These are phyloP conservation scores for Dictyostelium discoideum DNA, from an alignment of 78 protist species.

Conservation along the genomic window dicty_2.7 NC_007088.5:4333501-4334000, in stretches of 20 bases:
- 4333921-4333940: no score
- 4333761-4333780: neutral
- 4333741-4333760: constrained; percentile 23
- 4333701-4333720: neutral
- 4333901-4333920: neutral
- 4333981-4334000: no score
- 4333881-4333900: neutral
- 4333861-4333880: neutral
- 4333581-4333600: constrained; percentile 14
- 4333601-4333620: neutral
- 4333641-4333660: neutral
- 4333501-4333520: constrained; percentile 2
- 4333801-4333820: neutral
- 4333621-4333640: neutral
- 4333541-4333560: neutral
- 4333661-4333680: neutral
- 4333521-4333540: neutral
- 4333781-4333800: neutral
- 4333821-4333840: neutral
- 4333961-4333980: no score
- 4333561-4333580: neutral
- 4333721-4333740: constrained; percentile 27
- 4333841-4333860: neutral
- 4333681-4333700: neutral
- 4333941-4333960: neutral